Base-by-base conservation (phyloP, 345 rosid species). In the Chamaenerion angustifolium region DNA sequence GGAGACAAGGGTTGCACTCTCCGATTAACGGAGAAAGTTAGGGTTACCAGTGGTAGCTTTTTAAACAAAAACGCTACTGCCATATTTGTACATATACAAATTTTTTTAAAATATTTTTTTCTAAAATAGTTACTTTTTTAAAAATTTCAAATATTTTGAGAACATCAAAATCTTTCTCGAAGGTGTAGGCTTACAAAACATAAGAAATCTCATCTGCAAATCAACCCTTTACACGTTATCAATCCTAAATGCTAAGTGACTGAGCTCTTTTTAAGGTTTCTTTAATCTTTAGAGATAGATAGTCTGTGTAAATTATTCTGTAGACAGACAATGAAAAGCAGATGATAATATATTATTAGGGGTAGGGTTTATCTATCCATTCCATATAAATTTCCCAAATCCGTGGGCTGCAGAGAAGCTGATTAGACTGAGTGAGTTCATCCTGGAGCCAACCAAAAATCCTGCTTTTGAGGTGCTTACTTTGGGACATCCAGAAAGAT, bases 331-430 rank as follows among this genome's bases (percentile, higher is more conserved):
- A 27, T 31, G 46, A 23, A 35, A 45, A 27, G 35, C 52, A 60
- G 57, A 65, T 6, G 19, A 31, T 31, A 35, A 10, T 51, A 45
- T 25, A 25, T 14, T 16, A 35, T 53, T 55, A 18, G 18, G 48
- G 4, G 25, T 37, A 58, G 46, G 42, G 42, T 18, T 43, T 31
- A 31, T 1, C 15, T 35, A 16, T 27, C 55, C 53, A 49, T 25
- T 31, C 43, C 42, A 42, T 55, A 31, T 7, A 31, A 31, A 43
- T 41, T 9, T 48, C 54, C 56, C 60, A 16, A 45, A 56, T 54
- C 68, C 42, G 41, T 69, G 59, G 64, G 64, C 61, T 47, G 12
- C 37, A 31, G 1, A 31, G 21, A 58, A 62, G 74, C 56, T 70
- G 61, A 56, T 59, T 55, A 41, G 57, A 46, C 43, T n/a, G n/a